Percentiles rank a stretch among this genome's conserved stretches.
These are phyloP conservation scores for Epichloe gansuensis DNA, from an alignment of 2,329 filamentous ascomycete genomes.

Conservation along the genomic window DNA sequence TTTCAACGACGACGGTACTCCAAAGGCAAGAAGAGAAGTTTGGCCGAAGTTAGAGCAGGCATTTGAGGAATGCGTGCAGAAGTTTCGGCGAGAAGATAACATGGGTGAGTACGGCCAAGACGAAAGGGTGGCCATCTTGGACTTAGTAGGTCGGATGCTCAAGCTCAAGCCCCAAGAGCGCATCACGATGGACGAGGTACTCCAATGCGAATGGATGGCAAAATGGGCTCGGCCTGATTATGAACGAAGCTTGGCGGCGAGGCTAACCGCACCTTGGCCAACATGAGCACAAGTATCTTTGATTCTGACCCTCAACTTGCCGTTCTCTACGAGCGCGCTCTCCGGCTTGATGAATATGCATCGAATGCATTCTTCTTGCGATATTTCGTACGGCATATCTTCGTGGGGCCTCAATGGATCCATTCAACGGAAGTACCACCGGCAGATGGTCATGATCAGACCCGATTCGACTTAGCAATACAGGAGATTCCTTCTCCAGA, in stretches of 20 bases:
- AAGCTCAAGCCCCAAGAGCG: slow-evolving; percentile 5
- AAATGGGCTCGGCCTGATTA: slow-evolving; percentile 13
- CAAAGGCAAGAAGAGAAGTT: neutral
- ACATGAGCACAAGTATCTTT: too few species aligned
- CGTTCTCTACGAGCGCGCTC: too few species aligned
- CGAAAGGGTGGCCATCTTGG: slow-evolving; percentile 6
- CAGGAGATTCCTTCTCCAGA: too few species aligned
- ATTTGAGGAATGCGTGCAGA: slow-evolving; percentile 6
- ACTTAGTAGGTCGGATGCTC: slow-evolving; percentile 7
- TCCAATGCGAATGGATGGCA: slow-evolving; percentile 8
- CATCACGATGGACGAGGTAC: neutral
- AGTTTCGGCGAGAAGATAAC: slow-evolving; percentile 2
- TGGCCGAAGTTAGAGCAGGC: neutral
- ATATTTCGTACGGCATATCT: too few species aligned
- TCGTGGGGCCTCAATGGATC: too few species aligned
- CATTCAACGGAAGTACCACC: too few species aligned
- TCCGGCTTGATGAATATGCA: too few species aligned
- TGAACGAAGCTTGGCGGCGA: neutral
- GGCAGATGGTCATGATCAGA: too few species aligned
- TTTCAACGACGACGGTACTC: slow-evolving; percentile 1
- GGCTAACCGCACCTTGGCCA: too few species aligned
- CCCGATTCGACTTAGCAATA: too few species aligned
- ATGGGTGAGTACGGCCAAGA: slow-evolving; percentile 1
- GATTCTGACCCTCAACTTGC: too few species aligned
- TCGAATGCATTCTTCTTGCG: too few species aligned